These are phyloP conservation scores for Paxillus rubicundulus DNA, from an alignment of 768 basidiomycete genomes.

Conservation along the genomic window DNA sequence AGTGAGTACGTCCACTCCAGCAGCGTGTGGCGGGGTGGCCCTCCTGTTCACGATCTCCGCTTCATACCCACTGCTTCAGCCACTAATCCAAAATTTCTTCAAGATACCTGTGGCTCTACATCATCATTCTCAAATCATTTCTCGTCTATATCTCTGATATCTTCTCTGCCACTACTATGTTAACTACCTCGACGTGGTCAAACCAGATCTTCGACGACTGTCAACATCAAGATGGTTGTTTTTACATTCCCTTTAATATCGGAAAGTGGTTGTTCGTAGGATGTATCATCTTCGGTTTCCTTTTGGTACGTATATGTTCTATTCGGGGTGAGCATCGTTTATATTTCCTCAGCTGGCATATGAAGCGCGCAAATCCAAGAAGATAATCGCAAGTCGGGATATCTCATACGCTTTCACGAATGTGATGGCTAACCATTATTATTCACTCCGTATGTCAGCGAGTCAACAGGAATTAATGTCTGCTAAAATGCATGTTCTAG, in stretches of 20 bases:
- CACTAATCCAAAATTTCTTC: slow-evolving; percentile 11
- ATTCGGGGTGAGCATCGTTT: slow-evolving; percentile 2
- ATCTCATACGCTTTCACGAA: slow-evolving; percentile 99
- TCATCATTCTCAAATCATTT: slow-evolving; percentile 92
- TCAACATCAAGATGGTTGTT: slow-evolving; percentile 59
- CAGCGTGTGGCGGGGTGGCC: not conserved
- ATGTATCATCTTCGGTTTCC: slow-evolving; percentile 97
- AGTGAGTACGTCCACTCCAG: slow-evolving; percentile 45
- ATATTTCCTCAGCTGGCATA: slow-evolving; percentile 67
- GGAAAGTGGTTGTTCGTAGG: slow-evolving; percentile 98
- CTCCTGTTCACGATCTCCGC: not conserved
- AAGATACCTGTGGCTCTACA: slow-evolving; percentile 92
- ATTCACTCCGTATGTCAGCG: slow-evolving; percentile 77
- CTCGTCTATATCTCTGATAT: slow-evolving; percentile 97
- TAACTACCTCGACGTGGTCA: slow-evolving; percentile 86
- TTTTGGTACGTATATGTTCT: slow-evolving; percentile 59
- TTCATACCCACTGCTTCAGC: not conserved
- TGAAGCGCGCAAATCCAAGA: slow-evolving; percentile 88
- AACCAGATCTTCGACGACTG: slow-evolving; percentile 88
- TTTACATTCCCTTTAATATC: slow-evolving; percentile 81
- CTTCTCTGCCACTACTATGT: slow-evolving; percentile 96
- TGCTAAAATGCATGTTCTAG: slow-evolving; percentile 36
- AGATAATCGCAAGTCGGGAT: slow-evolving; percentile 92
- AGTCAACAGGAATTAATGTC: not conserved
- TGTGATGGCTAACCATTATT: slow-evolving; percentile 95